These are phyloP conservation scores for Didymella lethalis DNA, from an alignment of 2,329 filamentous ascomycete species.

Conservation along the genomic window DNA sequence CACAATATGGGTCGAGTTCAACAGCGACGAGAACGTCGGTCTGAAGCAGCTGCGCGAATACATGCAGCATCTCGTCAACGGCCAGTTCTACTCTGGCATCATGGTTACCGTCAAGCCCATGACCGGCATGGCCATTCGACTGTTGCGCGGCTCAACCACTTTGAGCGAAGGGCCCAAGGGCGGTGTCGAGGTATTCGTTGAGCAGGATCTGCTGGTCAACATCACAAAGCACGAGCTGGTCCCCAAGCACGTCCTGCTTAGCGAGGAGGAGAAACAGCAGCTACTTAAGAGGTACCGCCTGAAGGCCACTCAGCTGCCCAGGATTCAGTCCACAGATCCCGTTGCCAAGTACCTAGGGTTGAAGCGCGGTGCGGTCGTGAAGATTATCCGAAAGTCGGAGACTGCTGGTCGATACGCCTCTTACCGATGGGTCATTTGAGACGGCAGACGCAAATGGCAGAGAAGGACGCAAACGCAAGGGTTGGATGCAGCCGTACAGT, in stretches of 20 bases:
- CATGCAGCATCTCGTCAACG: constrained; percentile 78
- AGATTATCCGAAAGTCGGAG: constrained; percentile 95
- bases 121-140: constrained; percentile 73
- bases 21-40: constrained; percentile 78
- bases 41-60: constrained; percentile 93
- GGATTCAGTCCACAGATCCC: constrained; percentile 90
- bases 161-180: constrained; percentile 69
- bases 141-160: constrained; percentile 41
- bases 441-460: not conserved
- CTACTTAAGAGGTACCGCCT: constrained; percentile 88
- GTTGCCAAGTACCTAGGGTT: constrained; percentile 92
- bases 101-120: constrained; percentile 85
- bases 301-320: constrained; percentile 96
- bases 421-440: constrained; percentile 74
- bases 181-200: constrained; percentile 92
- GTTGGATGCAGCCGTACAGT: not conserved
- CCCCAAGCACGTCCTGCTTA: constrained; percentile 89
- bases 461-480: not conserved
- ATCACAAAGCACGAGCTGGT: constrained; percentile 98
- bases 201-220: constrained; percentile 95
- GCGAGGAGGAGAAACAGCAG: constrained; percentile 85
- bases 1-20: constrained; percentile 93
- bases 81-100: constrained; percentile 88
- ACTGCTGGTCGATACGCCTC: constrained; percentile 96
- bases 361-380: constrained; percentile 91